Percentiles rank a stretch among this genome's conserved stretches.
phyloP scores from a whole-genome alignment of 306 rosid species.

The Cyclanthera cordifolia region DNA sequence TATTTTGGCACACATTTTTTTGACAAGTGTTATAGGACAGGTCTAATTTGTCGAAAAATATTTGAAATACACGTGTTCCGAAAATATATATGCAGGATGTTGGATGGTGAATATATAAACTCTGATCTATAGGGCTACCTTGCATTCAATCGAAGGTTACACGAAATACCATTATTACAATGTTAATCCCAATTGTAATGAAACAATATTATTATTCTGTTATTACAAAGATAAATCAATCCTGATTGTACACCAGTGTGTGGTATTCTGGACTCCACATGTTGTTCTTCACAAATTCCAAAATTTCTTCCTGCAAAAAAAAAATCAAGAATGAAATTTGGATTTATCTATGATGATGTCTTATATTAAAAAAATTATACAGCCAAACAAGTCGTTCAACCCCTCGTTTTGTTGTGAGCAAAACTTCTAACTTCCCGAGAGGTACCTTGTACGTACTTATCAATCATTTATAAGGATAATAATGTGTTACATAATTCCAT shows the following conservation, averaged over 20 bases:
- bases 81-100: too few relatives aligned
- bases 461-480: too few relatives aligned
- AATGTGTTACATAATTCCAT: too few relatives aligned
- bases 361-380: neutral
- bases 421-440: too few relatives aligned
- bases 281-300: constrained; percentile 47
- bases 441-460: too few relatives aligned
- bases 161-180: neutral
- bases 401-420: neutral
- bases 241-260: constrained; percentile 56
- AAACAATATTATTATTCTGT: neutral
- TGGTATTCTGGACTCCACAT: constrained; percentile 96
- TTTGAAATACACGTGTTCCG: too few relatives aligned
- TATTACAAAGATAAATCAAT: constrained; percentile 26
- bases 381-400: neutral
- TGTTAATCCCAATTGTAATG: constrained; percentile 8
- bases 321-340: neutral
- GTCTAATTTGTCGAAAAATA: too few relatives aligned
- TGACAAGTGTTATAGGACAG: too few relatives aligned
- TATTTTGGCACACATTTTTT: too few relatives aligned
- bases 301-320: constrained; percentile 57
- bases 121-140: neutral
- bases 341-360: neutral
- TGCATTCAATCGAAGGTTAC: neutral
- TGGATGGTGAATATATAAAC: too few relatives aligned